Evolutionary conservation across 1,284 basidiomycete species (phyloP), one percentile per base, ranked within the genome.

Genomic region (Malassezia slooffiae): DNA sequence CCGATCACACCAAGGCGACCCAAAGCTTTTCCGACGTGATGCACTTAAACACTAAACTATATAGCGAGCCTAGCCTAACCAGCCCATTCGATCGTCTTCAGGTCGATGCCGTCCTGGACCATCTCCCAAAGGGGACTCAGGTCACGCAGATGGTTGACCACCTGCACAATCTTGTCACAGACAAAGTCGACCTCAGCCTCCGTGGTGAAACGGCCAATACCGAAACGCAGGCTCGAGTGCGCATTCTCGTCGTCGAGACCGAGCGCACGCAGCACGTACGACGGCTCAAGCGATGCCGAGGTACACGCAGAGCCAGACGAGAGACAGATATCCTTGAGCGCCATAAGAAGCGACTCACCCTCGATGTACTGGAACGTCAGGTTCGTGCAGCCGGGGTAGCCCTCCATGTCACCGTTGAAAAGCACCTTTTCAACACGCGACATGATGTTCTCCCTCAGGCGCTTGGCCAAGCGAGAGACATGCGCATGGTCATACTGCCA

Each of bases 301-400:
- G 93, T 99, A 67, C 93, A 99, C 9, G 93, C 93, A 60, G 88
- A 93, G 37, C 93, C 93, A 1, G 91, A 96, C 11, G 91, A 96
- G 26, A 99, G 77, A 4, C 93, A 93, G 49, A 97, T 83, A 66
- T 97, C 88, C 37, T 97, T 97, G 58, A 99, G 73, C 15, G 93
- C 91, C 93, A 97, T 97, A 54, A 99, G 73, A 52, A 99, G 77
- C 66, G 85, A 90, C 73, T 97, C 91, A 22, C 91, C 91, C 66
- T 97, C 91, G 33, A 97, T 89, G 70, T 95, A 97, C 10, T 90
- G 80, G 71, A 96, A 97, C 50, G 85, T 89, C 32, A 97, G 75
- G 72, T 96, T 96, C 64, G 95, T 79, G 70, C 90, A 96, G 33
- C 66, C 66, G 0, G 72, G 71, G 51, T 73, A 73, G 7, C 71